Evolutionary conservation across 164 flowering plant genomes (phyloP).

Genomic region (Chimonanthus praecox): DNA sequence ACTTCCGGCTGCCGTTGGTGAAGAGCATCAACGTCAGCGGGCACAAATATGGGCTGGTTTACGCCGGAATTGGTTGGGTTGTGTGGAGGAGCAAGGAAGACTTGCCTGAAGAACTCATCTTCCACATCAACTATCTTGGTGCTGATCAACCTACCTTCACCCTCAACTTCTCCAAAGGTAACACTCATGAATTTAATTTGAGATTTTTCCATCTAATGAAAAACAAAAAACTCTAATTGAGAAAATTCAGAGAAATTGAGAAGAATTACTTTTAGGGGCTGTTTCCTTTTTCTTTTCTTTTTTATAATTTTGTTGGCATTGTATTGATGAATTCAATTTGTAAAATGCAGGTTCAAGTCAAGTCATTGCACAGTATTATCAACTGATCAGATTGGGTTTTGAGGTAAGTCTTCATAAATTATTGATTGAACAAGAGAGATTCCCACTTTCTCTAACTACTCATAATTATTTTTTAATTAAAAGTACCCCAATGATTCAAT

Average conservation of each 20-base stretch:
- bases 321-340: neutral
- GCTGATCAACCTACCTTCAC: slow-evolving; percentile 50
- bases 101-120: slow-evolving; percentile 42
- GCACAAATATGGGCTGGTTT: slow-evolving; percentile 41
- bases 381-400: slow-evolving; percentile 35
- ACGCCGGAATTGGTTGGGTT: slow-evolving; percentile 41
- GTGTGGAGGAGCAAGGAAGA: slow-evolving; percentile 42
- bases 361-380: slow-evolving; percentile 41
- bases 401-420: slow-evolving; percentile 18
- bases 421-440: slow-evolving; percentile 25
- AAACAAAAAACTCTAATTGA: too few species aligned
- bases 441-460: neutral
- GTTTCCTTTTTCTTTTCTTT: too few species aligned
- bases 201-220: too few species aligned
- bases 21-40: slow-evolving; percentile 44
- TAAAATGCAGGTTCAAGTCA: slow-evolving; percentile 34
- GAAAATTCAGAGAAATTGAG: too few species aligned
- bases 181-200: neutral
- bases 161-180: slow-evolving; percentile 47
- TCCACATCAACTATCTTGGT: slow-evolving; percentile 43
- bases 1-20: slow-evolving; percentile 36
- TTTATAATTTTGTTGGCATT: neutral
- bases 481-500: too few species aligned
- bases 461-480: too few species aligned
- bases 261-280: too few species aligned